Evolutionary conservation across 2,329 filamentous ascomycete genomes (phyloP).

Genomic region (Tolypocladium paradoxum): DNA sequence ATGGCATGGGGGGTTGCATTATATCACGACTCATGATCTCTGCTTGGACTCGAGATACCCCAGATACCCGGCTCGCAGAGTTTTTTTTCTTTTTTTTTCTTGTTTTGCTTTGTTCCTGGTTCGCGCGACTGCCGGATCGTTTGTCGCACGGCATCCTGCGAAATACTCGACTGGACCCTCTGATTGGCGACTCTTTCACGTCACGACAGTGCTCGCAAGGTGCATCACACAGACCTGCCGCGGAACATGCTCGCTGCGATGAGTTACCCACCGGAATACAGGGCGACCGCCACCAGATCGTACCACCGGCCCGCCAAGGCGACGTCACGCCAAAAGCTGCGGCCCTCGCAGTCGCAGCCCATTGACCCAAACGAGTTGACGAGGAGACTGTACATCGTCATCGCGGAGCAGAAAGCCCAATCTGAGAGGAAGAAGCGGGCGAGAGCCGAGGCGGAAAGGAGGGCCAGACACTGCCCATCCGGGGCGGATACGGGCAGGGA

Average conservation of each 20-base stretch:
- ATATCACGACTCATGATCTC: neutral
- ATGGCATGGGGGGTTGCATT: neutral
- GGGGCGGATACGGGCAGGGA: neutral
- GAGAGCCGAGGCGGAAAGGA: conserved; percentile 13
- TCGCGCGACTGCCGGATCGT: neutral
- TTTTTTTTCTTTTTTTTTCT: no score
- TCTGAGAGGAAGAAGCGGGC: conserved; percentile 23
- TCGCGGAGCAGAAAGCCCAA: conserved; percentile 36
- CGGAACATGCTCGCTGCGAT: conserved; percentile 5
- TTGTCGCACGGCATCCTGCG: neutral
- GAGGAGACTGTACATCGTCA: conserved; percentile 37
- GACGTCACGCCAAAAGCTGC: conserved; percentile 2
- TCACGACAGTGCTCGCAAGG: neutral
- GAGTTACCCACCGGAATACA: conserved; percentile 3
- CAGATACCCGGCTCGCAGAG: neutral
- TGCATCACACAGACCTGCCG: neutral
- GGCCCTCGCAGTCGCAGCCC: conserved; percentile 16
- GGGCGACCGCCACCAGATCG: neutral
- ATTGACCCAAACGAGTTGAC: conserved; percentile 46
- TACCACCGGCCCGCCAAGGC: neutral
- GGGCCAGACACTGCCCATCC: neutral
- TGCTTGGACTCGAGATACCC: neutral
- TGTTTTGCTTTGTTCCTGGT: neutral
- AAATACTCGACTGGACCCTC: neutral
- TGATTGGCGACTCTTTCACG: neutral